Base-by-base conservation (phyloP, 192 early-diverging fungal genomes). In the Mortierella hygrophila region DNA sequence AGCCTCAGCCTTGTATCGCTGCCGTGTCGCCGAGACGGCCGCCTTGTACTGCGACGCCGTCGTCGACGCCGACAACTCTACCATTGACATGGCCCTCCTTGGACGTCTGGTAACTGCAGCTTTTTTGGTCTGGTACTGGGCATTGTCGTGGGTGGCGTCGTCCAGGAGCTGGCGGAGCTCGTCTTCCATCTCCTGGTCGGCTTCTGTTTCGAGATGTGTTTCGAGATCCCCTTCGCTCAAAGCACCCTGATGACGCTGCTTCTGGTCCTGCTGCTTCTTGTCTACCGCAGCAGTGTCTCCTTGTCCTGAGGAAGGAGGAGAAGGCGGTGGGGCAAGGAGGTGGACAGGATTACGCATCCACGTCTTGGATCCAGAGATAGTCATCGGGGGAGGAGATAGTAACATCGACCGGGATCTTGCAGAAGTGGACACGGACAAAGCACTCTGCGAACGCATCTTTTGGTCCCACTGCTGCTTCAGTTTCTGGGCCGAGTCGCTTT, bases 81-180 rank as follows among this genome's bases (percentile, higher is more conserved):
- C 76, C 76, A 77, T 77, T 7, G 76, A 49, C 68, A 77, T 23
- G 6, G 76, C 76, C 35, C 76, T n/a, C n/a, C 60, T 65, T 15
- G 60, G 6, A 29, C 26, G 32, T 32, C 11, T 65, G 11, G n/a
- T 44, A 16, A 8, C 42, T 1, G 60, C n/a, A 21, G 16, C 16
- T 9, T 77, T 37, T 32, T 49, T 65, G 32, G 0, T 29, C 29
- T 21, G 23, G 26, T 18, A 21, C n/a, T 37, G 35, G 42, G 6
- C 32, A 6, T 69, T 42, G 15, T 47, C 60, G 15, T 37, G 23
- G 32, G 21, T 20, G 20, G 38, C 68, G 18, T 77, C 76, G 29
- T 69, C 76, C 18, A 57, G 74, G 13, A 35, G 42, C 16, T 57
- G 40, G 6, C 49, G 52, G 16, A 54, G 76, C 4, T 77, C 68